Base-by-base conservation (phyloP, 140 eudicot genomes). In the Bidens hawaiensis region DNA sequence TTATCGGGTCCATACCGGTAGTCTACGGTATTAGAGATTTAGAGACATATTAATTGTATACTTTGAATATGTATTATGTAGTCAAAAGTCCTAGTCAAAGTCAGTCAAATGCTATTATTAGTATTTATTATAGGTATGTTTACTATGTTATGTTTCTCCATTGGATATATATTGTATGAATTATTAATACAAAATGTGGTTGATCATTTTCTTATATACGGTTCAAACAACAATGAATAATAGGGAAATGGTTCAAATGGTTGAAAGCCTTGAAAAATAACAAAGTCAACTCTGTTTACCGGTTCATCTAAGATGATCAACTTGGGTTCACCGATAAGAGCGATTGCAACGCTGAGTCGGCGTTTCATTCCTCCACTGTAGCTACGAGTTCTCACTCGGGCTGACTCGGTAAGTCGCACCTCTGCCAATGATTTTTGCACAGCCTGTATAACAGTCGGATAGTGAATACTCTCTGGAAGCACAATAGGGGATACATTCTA, bases 311-410 rank as follows among this genome's bases (percentile, higher is more conserved):
- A 62, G 70, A 94, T 85, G 70, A 94, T 84, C 75, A 94, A 55
- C 60, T 85, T 94, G 34, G 99, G 99, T 52, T 94, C 94, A 34
- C 99, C 99, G 67, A 94, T 83, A 25, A 88, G 85, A 48, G 99
- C 94, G 23, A 89, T 83, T 50, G 99, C 99, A 54, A 94, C 95
- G 81, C 97, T 94, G 21, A 94, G 99, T 3, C 99, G 97, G 11
- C 99, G 90, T 69, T 75, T 94, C 99, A 94, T 94, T 70, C 99
- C 99, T 69, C 99, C 99, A 59, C 99, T 94, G 64, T 88, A 94
- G 80, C 99, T 94, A 41, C 95, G 79, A 26, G 97, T 70, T 85
- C 99, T 81, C 65, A 88, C 82, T 67, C 71, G 65, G 41, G 99
- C 94, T 63, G 94, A 66, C 46, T 83, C 91, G 4, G 81, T 60